Conservation (phyloP, 139 green algal genomes). For the Micractinium conductrix region DNA sequence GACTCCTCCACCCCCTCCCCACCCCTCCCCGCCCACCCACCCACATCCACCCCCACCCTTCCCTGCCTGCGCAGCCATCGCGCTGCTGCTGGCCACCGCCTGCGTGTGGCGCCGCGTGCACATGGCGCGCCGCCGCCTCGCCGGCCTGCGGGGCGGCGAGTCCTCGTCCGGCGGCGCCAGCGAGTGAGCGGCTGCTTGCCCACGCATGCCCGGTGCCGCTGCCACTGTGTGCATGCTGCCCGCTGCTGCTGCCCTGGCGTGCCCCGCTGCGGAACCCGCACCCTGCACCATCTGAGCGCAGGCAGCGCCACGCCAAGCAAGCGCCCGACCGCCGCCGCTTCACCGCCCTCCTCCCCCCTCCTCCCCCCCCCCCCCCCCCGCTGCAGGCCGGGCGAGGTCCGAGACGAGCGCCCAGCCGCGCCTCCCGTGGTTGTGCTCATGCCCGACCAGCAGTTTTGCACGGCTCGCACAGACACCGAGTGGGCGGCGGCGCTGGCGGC, state of each 20-base stretch:
- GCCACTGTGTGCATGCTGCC: no score
- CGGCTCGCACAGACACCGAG: conserved; percentile 8
- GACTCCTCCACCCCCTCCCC: no score
- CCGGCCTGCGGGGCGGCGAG: no score
- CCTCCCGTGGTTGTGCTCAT: conserved; percentile 13
- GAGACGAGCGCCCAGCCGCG: not conserved
- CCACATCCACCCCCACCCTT: not conserved
- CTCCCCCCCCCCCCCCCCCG: not conserved
- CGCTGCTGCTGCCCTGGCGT: no score
- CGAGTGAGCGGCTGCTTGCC: no score
- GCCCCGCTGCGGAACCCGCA: no score
- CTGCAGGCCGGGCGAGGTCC: not conserved
- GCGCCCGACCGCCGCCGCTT: no score
- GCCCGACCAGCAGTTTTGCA: conserved; percentile 5
- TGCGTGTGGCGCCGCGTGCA: conserved; percentile 23
- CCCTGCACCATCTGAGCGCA: no score
- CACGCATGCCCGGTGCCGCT: no score
- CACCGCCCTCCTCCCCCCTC: not conserved
- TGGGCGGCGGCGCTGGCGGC: not conserved
- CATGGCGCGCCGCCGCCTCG: not conserved
- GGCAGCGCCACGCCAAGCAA: no score
- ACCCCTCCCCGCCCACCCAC: not conserved
- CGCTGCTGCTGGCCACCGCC: not conserved
- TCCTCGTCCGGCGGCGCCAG: no score
- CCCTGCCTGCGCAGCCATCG: conserved; percentile 16